Evolutionary conservation across 768 basidiomycete genomes (phyloP), one percentile per base, ranked within the genome.

Genomic region (Chiua virens): DNA sequence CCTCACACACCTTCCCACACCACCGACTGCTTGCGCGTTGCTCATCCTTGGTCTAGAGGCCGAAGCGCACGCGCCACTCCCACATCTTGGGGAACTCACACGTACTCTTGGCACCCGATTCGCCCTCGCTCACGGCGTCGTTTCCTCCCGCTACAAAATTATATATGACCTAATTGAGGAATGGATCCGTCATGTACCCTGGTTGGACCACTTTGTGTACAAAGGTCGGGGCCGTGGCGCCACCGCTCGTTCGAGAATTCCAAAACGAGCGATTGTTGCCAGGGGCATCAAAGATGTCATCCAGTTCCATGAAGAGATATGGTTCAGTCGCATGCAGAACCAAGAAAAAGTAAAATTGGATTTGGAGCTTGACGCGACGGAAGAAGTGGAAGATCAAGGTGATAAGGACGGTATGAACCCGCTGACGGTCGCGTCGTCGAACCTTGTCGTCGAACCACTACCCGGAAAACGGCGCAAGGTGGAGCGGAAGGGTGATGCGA

Each of bases 41-140:
- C 72, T 89, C 50, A 74, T 92, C 22, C 75, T 89, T 46, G 79
- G 85, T 0, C 68, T 90, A 32, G 91, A 92, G 73, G 83, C 82
- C 4, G 86, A 87, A 58, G 67, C 70, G 10, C 78, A 80, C 38
- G 64, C 72, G 22, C 72, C 79, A 10, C 72, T 85, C 38, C 77
- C 79, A 44, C 73, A 79, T 43, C 67, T 86, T 23, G 75, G 72
- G 13, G 76, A 79, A n/a, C 72, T 89, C 50, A 78, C 82, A n/a
- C 75, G 75, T 45, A 73, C 66, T 27, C 75, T 91, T 37, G 86
- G 78, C 11, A 55, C 65, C 22, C 77, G 79, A 37, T 74, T 79
- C 55, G 75, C 79, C 32, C 71, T 77, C 34, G 73, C 76, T 15
- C 78, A 81, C 47, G 71, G 73, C 27, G 74, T 79, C 41, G 78